Conservation (phyloP, 805 yeast genomes). For the Phaffomyces thermotolerans region DNA sequence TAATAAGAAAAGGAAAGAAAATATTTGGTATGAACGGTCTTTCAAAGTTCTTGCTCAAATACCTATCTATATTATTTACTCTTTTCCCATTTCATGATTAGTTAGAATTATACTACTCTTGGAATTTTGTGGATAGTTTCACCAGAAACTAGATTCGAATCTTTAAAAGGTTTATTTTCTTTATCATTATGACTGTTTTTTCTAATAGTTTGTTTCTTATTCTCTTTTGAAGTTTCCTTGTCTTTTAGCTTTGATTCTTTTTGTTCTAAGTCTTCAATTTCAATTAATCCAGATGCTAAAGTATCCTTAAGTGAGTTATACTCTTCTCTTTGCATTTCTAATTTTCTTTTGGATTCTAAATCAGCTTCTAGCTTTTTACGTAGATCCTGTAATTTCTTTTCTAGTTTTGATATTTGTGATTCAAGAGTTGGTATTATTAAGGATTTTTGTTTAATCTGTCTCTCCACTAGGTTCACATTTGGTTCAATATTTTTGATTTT, state of each 20-base stretch:
- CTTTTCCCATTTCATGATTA: not conserved
- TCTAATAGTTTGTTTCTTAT: slow-evolving; percentile 8
- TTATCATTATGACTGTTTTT: not conserved
- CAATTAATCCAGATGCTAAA: slow-evolving; percentile 8
- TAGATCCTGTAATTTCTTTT: not conserved
- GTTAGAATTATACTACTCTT: slow-evolving; percentile 18
- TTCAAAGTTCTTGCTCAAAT: too few relatives aligned
- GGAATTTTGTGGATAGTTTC: slow-evolving; percentile 20
- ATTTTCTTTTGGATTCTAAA: not conserved
- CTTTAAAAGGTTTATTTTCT: not conserved
- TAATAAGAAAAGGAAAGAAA: not conserved
- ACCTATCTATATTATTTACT: too few relatives aligned
- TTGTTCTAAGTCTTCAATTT: slow-evolving; percentile 12
- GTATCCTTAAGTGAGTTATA: slow-evolving; percentile 5
- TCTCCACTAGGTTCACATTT: not conserved
- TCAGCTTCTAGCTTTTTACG: not conserved
- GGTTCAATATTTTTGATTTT: not conserved
- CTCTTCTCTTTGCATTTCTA: slow-evolving; percentile 3
- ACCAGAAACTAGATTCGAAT: slow-evolving; percentile 4
- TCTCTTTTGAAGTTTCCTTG: too few relatives aligned
- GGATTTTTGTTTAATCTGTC: slow-evolving; percentile 1
- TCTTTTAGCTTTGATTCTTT: slow-evolving; percentile 8
- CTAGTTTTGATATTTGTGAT: not conserved
- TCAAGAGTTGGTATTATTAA: not conserved
- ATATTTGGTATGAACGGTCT: not conserved